Conservation (phyloP, 2,329 filamentous ascomycete species). For the Exserohilum rostratum region DNA sequence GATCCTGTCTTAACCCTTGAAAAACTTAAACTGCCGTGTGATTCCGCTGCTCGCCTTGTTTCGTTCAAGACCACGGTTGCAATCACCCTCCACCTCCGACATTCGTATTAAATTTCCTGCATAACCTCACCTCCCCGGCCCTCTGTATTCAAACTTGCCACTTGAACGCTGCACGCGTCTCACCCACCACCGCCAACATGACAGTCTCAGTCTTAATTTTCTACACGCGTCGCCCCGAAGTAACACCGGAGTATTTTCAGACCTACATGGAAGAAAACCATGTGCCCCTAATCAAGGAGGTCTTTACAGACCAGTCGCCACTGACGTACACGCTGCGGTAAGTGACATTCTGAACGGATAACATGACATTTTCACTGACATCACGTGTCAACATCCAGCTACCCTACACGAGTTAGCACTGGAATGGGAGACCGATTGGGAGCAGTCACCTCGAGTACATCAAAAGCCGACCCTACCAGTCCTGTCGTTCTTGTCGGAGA, state of each 20-base stretch:
- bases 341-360: background rate
- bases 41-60: background rate
- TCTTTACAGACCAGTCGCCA: conserved; percentile 19
- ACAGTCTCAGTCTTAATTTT: conserved; percentile 18
- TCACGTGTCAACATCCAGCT: background rate
- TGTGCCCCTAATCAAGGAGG: conserved; percentile 24
- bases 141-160: background rate
- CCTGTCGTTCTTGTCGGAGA: conserved; percentile 31
- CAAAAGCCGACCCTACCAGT: conserved; percentile 12
- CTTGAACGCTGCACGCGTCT: background rate
- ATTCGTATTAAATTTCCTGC: background rate
- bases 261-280: conserved; percentile 23
- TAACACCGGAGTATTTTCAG: conserved; percentile 24
- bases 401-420: conserved; percentile 21
- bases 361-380: background rate
- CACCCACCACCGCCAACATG: conserved; percentile 12
- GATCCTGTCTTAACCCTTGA: conserved; percentile 4
- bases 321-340: conserved; percentile 10
- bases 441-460: conserved; percentile 17
- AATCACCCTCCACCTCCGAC: background rate
- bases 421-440: conserved; percentile 27
- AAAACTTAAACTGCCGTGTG: conserved; percentile 7
- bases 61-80: background rate
- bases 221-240: conserved; percentile 26
- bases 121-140: background rate